These are phyloP conservation scores for Nicotiana otophora DNA, from an alignment of 257 asterid species.

Conservation along the genomic window DNA sequence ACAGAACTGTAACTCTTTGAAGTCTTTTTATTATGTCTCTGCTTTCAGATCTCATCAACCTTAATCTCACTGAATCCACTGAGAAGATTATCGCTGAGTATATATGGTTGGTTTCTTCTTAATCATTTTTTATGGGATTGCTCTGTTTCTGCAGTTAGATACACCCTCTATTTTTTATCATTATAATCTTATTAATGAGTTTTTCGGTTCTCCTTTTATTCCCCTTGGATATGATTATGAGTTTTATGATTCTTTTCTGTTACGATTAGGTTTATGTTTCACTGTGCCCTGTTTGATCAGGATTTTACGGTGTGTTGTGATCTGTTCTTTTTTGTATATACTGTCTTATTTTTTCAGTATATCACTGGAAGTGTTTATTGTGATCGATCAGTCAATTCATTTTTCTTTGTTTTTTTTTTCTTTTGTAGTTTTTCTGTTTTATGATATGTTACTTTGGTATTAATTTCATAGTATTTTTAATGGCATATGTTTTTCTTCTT, in stretches of 20 bases:
- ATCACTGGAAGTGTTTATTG: not conserved
- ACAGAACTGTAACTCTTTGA: too few species aligned
- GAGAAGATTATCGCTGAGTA: conserved; percentile 60
- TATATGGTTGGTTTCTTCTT: conserved; percentile 44
- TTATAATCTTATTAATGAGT: not conserved
- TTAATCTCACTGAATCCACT: conserved; percentile 52
- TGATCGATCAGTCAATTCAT: not conserved
- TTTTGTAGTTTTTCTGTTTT: not conserved
- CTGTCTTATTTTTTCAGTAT: not conserved
- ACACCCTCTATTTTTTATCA: not conserved
- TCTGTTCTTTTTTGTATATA: not conserved
- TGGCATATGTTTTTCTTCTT: not conserved
- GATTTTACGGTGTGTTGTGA: not conserved
- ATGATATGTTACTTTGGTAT: not conserved
- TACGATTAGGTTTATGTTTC: not conserved
- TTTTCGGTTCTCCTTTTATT: not conserved
- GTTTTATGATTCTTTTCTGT: not conserved
- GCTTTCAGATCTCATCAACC: conserved; percentile 54
- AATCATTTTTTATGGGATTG: too few species aligned
- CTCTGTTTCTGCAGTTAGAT: too few species aligned
- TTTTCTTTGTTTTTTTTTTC: not conserved
- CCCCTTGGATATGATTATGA: not conserved
- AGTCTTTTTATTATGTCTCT: conserved; percentile 34
- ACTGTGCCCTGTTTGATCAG: not conserved
- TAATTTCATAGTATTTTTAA: not conserved